Evolutionary conservation across 176 grass and related monocot species (phyloP).

Genomic region (Paspalum vaginatum): DNA sequence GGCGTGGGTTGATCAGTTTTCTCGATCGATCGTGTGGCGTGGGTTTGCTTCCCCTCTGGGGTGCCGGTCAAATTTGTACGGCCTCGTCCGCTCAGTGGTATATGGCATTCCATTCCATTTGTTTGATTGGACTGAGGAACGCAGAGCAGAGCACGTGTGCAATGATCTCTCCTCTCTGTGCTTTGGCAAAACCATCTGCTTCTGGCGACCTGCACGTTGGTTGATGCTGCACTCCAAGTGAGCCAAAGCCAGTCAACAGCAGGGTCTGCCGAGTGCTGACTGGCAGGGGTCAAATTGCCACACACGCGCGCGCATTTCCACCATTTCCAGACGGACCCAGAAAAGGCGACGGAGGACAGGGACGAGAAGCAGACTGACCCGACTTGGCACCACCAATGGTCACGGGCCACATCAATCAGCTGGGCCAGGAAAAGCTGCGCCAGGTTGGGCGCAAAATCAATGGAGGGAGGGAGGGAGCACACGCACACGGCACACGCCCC

Average conservation of each 20-base stretch:
- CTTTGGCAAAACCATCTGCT: background rate
- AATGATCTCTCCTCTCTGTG: background rate
- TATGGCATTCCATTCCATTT: background rate
- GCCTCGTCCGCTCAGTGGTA: background rate
- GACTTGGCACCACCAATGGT: constrained; percentile 22
- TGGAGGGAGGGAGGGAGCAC: background rate
- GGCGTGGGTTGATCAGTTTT: too few species aligned
- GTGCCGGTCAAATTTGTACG: constrained; percentile 3
- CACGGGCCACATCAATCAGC: background rate
- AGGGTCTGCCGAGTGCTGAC: too few species aligned
- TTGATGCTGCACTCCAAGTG: too few species aligned
- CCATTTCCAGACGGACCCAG: background rate
- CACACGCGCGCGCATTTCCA: background rate
- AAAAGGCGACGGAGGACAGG: background rate
- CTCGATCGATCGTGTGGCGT: too few species aligned
- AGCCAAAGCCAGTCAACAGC: too few species aligned
- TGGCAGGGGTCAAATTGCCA: too few species aligned
- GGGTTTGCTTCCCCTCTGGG: background rate
- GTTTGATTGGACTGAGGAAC: background rate
- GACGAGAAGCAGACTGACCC: background rate
- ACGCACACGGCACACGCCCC: background rate
- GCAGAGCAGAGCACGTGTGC: background rate
- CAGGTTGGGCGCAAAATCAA: background rate
- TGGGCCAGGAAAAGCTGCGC: constrained; percentile 25
- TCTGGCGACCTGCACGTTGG: too few species aligned